These are phyloP conservation scores for Ganoderma leucocontextum DNA, from an alignment of 1,284 basidiomycete species.

Conservation along the genomic window DNA sequence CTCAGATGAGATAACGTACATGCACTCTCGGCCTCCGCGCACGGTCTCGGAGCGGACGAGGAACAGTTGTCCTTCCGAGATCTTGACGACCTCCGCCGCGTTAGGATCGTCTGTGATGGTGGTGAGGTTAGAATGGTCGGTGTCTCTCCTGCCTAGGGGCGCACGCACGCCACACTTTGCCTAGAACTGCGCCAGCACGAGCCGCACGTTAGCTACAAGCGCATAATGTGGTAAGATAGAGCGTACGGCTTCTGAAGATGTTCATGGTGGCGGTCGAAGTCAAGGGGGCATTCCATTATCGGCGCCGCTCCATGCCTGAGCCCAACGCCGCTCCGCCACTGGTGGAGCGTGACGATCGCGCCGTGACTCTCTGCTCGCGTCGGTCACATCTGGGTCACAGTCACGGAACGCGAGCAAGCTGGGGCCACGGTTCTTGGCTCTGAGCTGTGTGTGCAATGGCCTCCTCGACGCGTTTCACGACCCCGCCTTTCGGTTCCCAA, in stretches of 20 bases:
- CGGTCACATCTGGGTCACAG: constrained; percentile 33
- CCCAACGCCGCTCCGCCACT: constrained; percentile 19
- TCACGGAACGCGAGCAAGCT: background rate
- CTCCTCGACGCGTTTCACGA: constrained; percentile 25
- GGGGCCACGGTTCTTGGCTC: background rate
- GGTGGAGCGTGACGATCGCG: constrained; percentile 31
- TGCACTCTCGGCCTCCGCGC: constrained; percentile 95
- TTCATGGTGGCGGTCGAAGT: constrained; percentile 61
- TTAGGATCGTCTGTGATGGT: constrained; percentile 75
- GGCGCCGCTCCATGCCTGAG: background rate
- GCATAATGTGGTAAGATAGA: constrained; percentile 16
- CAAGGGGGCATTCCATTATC: constrained; percentile 27
- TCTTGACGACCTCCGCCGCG: constrained; percentile 93
- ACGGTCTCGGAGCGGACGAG: constrained; percentile 92
- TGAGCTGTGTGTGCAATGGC: constrained; percentile 5
- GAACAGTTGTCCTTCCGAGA: constrained; percentile 92
- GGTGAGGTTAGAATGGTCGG: constrained; percentile 36
- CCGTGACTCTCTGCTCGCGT: constrained; percentile 36
- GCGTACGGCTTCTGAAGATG: constrained; percentile 85
- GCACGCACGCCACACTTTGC: constrained; percentile 93
- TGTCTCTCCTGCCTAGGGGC: background rate
- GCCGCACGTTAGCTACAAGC: constrained; percentile 23
- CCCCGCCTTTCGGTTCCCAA: constrained; percentile 21
- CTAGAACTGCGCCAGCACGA: constrained; percentile 69
- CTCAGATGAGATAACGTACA: constrained; percentile 63